Evolutionary conservation across 2,329 filamentous ascomycete genomes (phyloP), one percentile per base, ranked within the genome.

Genomic region (Alternaria angustiovoidea): DNA sequence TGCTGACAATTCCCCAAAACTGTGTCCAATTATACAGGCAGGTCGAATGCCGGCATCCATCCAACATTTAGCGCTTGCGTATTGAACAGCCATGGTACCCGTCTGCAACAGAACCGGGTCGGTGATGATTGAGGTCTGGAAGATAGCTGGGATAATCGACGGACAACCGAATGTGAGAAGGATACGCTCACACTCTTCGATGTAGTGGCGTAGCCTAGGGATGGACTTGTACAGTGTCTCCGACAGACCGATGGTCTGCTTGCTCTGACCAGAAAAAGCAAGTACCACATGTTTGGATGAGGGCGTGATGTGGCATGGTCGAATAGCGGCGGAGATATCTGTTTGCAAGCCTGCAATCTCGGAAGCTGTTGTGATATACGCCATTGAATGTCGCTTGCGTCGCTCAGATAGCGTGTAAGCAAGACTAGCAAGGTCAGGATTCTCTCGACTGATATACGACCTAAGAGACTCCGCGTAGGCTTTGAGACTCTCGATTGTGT

Each of bases 1-100:
- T 2, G 79, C 79, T n/a, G n/a, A n/a, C n/a, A n/a, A n/a, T n/a
- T 81, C 77, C 22, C 79, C 79, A 12, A 81, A 68, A 55, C 74
- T 72, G 52, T 72, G 70, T 20, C 70, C 70, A 4, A 72, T 34
- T 5, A 61, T 38, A 16, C 41, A 41, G 26, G 26, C 60, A 16
- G 59, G 36, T n/a, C 36, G 18, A 5, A 69, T 20, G 7, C 69
- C 68, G 30, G 48, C 55, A 39, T 69, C 63, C 2, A 66, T 61
- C 69, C 69, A 72, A 24, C 57, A 56, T 28, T 36, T 56, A 4
- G 70, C 69, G 22, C 47, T 57, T 2, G 69, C 69, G 42, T 73
- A 73, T 51, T 72, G 69, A 4, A 68, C 47, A 7, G 66, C 65
- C 44, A 72, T 66, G 9, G 63, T 59, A 18, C 38, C 53, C 5